A percentile compares a stretch with the other conserved stretches of the same genome.
Conservation (phyloP, 768 basidiomycete genomes). For the Boletellus sp. region DNA sequence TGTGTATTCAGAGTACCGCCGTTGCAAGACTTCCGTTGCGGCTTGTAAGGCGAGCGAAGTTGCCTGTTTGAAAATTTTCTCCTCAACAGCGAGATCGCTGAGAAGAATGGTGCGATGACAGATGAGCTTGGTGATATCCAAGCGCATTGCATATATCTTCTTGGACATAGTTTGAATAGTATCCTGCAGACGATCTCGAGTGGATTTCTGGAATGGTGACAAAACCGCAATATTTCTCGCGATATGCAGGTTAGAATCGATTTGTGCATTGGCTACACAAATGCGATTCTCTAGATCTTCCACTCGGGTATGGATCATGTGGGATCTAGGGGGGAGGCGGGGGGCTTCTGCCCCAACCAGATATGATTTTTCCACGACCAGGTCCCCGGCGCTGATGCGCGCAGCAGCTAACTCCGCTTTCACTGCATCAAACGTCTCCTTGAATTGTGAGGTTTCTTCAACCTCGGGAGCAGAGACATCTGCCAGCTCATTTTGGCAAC, state of each 20-base stretch:
- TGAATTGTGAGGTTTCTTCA: conserved; percentile 64
- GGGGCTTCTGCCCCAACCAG: conserved; percentile 23
- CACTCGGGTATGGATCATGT: conserved; percentile 59
- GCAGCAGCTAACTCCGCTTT: conserved; percentile 77
- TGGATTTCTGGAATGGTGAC: conserved; percentile 82
- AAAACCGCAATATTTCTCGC: conserved; percentile 81
- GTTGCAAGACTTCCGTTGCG: conserved; percentile 64
- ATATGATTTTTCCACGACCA: conserved; percentile 11
- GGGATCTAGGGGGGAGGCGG: conserved; percentile 44
- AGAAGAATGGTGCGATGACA: conserved; percentile 75
- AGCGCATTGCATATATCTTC: conserved; percentile 59
- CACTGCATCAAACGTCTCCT: conserved; percentile 81
- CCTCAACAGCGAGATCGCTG: conserved; percentile 72
- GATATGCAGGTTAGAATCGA: conserved; percentile 66
- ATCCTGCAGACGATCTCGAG: conserved; percentile 68
- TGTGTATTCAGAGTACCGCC: conserved; percentile 31
- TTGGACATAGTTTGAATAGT: conserved; percentile 62
- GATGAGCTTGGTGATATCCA: conserved; percentile 68
- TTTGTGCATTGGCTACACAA: conserved; percentile 47
- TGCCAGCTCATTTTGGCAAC: conserved; percentile 7
- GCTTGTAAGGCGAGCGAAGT: conserved; percentile 70
- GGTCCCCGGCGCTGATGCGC: conserved; percentile 32
- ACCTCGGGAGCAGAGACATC: conserved; percentile 49
- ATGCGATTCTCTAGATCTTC: conserved; percentile 61
- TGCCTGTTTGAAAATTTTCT: conserved; percentile 58